Evolutionary conservation across 2,329 filamentous ascomycete species (phyloP).

Genomic region (Periconia sp.): DNA sequence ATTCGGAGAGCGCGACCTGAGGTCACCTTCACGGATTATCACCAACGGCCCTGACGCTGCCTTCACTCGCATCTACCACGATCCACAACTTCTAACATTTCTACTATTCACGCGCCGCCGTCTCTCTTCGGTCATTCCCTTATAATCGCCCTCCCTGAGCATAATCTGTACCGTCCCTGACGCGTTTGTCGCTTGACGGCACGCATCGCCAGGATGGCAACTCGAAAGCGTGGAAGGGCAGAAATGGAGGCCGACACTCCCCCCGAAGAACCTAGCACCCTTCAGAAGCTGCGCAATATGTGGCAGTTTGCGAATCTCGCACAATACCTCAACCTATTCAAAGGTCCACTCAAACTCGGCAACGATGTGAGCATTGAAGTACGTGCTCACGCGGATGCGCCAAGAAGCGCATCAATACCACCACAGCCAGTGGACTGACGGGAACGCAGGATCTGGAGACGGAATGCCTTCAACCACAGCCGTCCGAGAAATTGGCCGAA

Average conservation of each 20-base stretch:
- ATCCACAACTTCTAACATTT: not conserved
- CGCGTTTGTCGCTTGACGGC: conserved; percentile 9
- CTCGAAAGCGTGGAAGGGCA: conserved; percentile 47
- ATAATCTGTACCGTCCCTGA: conserved; percentile 6
- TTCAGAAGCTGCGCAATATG: conserved; percentile 77
- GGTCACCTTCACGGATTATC: not conserved
- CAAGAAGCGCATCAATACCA: conserved; percentile 12
- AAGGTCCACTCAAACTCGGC: conserved; percentile 84
- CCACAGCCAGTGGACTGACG: conserved; percentile 29
- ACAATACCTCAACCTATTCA: conserved; percentile 93
- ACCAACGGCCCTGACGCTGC: not conserved
- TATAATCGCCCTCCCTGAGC: not conserved
- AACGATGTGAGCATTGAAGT: conserved; percentile 90
- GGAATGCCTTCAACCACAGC: conserved; percentile 77
- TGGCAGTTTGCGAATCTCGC: conserved; percentile 95
- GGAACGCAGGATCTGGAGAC: conserved; percentile 74
- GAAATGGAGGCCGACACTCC: conserved; percentile 57
- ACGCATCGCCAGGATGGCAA: conserved; percentile 43
- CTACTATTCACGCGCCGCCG: not conserved
- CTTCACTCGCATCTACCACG: not conserved
- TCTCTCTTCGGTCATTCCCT: not conserved
- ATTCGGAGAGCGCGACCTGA: conserved; percentile 1
- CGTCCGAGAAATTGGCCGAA: conserved; percentile 72
- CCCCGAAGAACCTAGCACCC: conserved; percentile 44
- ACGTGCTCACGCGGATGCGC: conserved; percentile 32